Evolutionary conservation across 2,329 filamentous ascomycete genomes (phyloP).

Genomic region (Paramyrothecium roridum): DNA sequence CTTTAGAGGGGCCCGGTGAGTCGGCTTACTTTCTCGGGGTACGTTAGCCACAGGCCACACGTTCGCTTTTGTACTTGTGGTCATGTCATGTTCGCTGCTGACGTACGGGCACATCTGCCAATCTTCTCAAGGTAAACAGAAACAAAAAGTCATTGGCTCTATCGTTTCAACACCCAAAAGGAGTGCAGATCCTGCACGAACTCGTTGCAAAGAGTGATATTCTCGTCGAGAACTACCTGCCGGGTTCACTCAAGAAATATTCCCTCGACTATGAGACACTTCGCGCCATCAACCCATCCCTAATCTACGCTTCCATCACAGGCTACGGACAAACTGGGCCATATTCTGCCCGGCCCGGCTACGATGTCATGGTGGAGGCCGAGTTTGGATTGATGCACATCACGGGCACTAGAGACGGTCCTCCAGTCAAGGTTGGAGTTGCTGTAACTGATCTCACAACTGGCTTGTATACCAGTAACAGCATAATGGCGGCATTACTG

Average conservation of each 20-base stretch:
- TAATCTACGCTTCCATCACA: slow-evolving; percentile 95
- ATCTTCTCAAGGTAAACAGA: slow-evolving; percentile 77
- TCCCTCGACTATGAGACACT: slow-evolving; percentile 83
- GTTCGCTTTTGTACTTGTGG: too few species aligned
- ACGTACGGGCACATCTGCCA: background rate
- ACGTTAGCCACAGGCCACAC: slow-evolving; percentile 17
- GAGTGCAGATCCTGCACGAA: slow-evolving; percentile 82
- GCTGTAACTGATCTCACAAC: slow-evolving; percentile 96
- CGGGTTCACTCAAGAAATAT: slow-evolving; percentile 86
- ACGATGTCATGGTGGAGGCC: slow-evolving; percentile 99
- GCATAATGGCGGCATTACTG: slow-evolving; percentile 91
- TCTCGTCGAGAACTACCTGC: slow-evolving; percentile 94
- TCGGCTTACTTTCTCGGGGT: slow-evolving; percentile 93
- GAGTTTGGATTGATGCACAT: slow-evolving; percentile 99
- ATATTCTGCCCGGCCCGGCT: slow-evolving; percentile 81
- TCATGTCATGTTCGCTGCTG: too few species aligned
- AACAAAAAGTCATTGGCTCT: slow-evolving; percentile 95
- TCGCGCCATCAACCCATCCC: slow-evolving; percentile 72
- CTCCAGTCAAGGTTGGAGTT: slow-evolving; percentile 95
- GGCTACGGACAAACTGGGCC: slow-evolving; percentile 96
- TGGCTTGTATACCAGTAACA: slow-evolving; percentile 90
- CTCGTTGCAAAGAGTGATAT: slow-evolving; percentile 85
- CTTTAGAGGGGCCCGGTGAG: slow-evolving; percentile 72
- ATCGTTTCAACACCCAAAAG: slow-evolving; percentile 82
- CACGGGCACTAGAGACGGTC: slow-evolving; percentile 81